Percentiles rank a stretch among this genome's conserved stretches.
Evolutionary conservation across 257 asterid species (phyloP).

Genomic region (Fraxinus anomala): DNA sequence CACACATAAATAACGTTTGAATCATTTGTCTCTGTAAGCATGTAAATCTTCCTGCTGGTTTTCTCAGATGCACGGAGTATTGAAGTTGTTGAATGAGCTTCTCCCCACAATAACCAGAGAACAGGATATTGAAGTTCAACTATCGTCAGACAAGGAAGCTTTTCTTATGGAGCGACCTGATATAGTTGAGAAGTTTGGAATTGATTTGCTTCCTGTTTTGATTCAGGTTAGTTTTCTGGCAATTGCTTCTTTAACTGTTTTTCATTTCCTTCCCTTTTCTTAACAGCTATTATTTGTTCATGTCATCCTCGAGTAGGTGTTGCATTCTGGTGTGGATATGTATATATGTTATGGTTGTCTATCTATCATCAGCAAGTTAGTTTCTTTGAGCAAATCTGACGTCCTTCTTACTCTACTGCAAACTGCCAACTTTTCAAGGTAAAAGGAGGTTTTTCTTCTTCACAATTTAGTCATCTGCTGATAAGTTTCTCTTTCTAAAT

Average conservation of each 20-base stretch:
- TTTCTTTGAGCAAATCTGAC: slow-evolving; percentile 70
- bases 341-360: slow-evolving; percentile 79
- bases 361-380: slow-evolving; percentile 78
- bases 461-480: background rate
- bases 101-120: slow-evolving; percentile 63
- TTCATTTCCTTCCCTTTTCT: slow-evolving; percentile 3
- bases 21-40: slow-evolving; percentile 5
- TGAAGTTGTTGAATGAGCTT: slow-evolving; percentile 82
- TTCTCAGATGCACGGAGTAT: slow-evolving; percentile 67
- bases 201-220: slow-evolving; percentile 80
- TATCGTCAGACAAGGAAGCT: slow-evolving; percentile 61
- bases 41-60: slow-evolving; percentile 22
- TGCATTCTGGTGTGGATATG: slow-evolving; percentile 77
- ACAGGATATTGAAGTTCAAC: slow-evolving; percentile 37
- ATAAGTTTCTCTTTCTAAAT: slow-evolving; percentile 22
- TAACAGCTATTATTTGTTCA: slow-evolving; percentile 24
- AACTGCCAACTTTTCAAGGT: slow-evolving; percentile 79
- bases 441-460: slow-evolving; percentile 27
- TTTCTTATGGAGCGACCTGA: slow-evolving; percentile 71
- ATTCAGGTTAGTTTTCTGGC: slow-evolving; percentile 59
- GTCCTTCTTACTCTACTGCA: slow-evolving; percentile 64
- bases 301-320: slow-evolving; percentile 67
- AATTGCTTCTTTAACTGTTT: slow-evolving; percentile 20
- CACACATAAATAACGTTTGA: slow-evolving; percentile 4
- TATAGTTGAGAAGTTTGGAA: slow-evolving; percentile 71